phyloP scores from a whole-genome alignment of 116 monocot species.

The Cymodocea nodosa region DNA sequence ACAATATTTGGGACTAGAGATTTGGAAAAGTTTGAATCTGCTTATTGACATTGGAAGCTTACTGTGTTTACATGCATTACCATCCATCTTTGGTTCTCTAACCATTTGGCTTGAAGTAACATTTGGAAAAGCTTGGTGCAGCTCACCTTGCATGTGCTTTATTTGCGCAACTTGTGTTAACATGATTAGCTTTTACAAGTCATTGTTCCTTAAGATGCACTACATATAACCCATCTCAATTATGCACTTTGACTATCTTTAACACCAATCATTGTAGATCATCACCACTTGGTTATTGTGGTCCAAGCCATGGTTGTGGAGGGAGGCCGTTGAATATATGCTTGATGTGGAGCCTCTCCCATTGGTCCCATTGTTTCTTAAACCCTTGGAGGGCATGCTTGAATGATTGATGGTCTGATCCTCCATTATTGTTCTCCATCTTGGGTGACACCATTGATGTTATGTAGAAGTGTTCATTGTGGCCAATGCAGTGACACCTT shows the following conservation, averaged over 20 bases:
- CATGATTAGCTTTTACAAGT: constrained; percentile 52
- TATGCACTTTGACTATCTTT: constrained; percentile 39
- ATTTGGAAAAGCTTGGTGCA: constrained; percentile 87
- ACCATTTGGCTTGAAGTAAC: constrained; percentile 51
- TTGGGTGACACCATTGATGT: too few relatives aligned
- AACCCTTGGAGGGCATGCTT: too few relatives aligned
- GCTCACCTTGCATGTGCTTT: constrained; percentile 70
- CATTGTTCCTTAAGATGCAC: constrained; percentile 80
- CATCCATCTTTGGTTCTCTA: constrained; percentile 60
- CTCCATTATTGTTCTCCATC: too few relatives aligned
- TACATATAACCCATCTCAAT: constrained; percentile 64
- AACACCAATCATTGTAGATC: constrained; percentile 76
- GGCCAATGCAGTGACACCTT: too few relatives aligned
- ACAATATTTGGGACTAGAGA: constrained; percentile 31
- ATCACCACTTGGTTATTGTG: constrained; percentile 51
- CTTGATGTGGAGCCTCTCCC: constrained; percentile 37
- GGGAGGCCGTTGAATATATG: constrained; percentile 77
- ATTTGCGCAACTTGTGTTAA: constrained; percentile 70
- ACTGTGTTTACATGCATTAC: constrained; percentile 62
- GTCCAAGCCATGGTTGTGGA: constrained; percentile 56
- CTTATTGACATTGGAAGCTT: constrained; percentile 53
- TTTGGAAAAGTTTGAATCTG: constrained; percentile 74
- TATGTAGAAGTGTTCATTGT: too few relatives aligned
- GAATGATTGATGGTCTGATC: too few relatives aligned
- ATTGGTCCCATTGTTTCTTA: too few relatives aligned